Conservation (phyloP, 129 eudicot genomes). For the Logfia minima region DNA sequence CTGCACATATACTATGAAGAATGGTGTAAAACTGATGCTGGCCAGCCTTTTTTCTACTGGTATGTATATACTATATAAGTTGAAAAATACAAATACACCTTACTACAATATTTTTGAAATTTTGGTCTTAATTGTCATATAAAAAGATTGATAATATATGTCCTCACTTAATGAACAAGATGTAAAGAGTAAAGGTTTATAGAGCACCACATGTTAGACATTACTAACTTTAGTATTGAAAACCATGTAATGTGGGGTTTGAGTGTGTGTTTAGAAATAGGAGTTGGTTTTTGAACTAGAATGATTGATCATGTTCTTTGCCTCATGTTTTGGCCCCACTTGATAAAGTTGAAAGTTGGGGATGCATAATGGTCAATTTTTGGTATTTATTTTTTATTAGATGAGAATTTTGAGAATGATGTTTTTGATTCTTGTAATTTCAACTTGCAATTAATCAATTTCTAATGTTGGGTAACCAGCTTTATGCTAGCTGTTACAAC, state of each 20-base stretch:
- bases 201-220: constrained; percentile 23
- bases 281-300: neutral
- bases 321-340: constrained; percentile 25
- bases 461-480: too few species aligned
- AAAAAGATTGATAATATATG: constrained; percentile 6
- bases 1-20: constrained; percentile 76
- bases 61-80: constrained; percentile 29
- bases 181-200: neutral
- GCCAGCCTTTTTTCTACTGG: constrained; percentile 98
- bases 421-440: too few species aligned
- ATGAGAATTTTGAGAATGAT: neutral
- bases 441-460: too few species aligned
- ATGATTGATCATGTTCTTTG: constrained; percentile 13
- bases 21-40: constrained; percentile 84
- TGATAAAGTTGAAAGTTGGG: constrained; percentile 16
- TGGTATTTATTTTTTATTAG: neutral
- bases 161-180: constrained; percentile 16
- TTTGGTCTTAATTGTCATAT: neutral
- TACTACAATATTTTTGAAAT: neutral
- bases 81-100: neutral
- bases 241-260: constrained; percentile 21
- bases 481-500: neutral
- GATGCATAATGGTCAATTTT: constrained; percentile 19
- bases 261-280: neutral
- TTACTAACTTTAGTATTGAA: constrained; percentile 15